A percentile compares a stretch with the other conserved stretches of the same genome.
These are phyloP conservation scores for Paraphaeosphaeria minitans DNA, from an alignment of 2,329 filamentous ascomycete genomes.

Conservation along the genomic window DNA sequence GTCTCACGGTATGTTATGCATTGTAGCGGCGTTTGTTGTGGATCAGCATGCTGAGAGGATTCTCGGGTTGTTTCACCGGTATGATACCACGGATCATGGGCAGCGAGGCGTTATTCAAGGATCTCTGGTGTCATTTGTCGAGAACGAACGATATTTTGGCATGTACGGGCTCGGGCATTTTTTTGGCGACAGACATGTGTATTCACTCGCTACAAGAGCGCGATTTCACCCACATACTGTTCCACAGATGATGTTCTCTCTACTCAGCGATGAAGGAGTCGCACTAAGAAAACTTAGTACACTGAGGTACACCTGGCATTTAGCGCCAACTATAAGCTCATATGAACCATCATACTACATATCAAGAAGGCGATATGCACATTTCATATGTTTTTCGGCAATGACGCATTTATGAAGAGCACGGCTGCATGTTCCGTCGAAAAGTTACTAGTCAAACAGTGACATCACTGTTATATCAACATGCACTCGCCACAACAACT, in stretches of 20 bases:
- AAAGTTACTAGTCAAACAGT: neutral
- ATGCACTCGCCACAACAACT: neutral
- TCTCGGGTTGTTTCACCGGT: neutral
- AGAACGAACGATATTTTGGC: neutral
- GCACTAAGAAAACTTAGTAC: neutral
- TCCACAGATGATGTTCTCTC: neutral
- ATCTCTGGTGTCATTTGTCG: constrained; percentile 1
- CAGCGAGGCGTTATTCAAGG: neutral
- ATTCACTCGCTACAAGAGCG: neutral
- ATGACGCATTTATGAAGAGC: neutral
- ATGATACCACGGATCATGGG: constrained; percentile 7
- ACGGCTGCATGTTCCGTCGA: neutral
- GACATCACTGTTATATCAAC: constrained; percentile 1
- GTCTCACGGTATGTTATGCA: neutral
- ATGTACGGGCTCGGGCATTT: neutral
- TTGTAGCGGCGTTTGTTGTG: constrained; percentile 2
- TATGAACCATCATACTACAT: neutral
- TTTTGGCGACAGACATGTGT: neutral
- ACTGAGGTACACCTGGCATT: neutral
- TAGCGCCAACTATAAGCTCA: neutral
- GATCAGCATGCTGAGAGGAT: neutral
- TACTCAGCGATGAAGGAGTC: neutral
- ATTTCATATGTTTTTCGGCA: neutral
- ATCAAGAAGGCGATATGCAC: neutral
- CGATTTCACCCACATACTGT: neutral